phyloP scores from a whole-genome alignment of 345 rosid genomes.

The Rhodamnia rubescens region DNA sequence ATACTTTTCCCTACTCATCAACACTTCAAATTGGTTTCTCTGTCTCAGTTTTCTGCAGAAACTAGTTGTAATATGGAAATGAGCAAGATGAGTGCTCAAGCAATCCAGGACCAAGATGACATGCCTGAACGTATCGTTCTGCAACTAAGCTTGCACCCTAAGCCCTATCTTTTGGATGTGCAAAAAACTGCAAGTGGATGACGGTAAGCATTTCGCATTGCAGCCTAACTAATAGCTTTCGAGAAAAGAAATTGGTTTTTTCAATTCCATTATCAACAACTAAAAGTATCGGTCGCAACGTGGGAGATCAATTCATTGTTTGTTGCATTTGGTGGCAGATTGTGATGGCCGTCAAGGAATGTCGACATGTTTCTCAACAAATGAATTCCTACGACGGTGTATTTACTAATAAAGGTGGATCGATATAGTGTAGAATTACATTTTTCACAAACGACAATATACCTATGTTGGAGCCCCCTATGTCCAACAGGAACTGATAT shows the following conservation, averaged over 20 bases:
- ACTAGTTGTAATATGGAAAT: neutral
- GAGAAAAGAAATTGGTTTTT: neutral
- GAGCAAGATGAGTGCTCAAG: neutral
- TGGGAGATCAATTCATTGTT: neutral
- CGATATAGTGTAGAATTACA: neutral
- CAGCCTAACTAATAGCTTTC: neutral
- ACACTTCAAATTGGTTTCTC: neutral
- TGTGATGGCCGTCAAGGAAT: neutral
- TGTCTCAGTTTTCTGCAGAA: neutral
- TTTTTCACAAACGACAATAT: neutral
- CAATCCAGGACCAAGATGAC: neutral
- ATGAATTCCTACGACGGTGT: neutral
- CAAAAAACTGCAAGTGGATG: neutral
- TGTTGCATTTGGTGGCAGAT: neutral
- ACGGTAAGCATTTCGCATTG: neutral
- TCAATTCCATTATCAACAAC: neutral
- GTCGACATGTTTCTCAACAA: neutral
- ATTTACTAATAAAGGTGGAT: neutral
- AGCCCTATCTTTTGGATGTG: neutral
- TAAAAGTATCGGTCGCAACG: neutral
- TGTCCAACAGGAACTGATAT: neutral
- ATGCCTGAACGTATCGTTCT: neutral
- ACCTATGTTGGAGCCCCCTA: neutral
- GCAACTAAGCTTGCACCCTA: neutral
- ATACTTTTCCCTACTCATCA: neutral